phyloP scores from a whole-genome alignment of 2,329 filamentous ascomycete genomes.

The Mycosphaerella arachidis region DNA sequence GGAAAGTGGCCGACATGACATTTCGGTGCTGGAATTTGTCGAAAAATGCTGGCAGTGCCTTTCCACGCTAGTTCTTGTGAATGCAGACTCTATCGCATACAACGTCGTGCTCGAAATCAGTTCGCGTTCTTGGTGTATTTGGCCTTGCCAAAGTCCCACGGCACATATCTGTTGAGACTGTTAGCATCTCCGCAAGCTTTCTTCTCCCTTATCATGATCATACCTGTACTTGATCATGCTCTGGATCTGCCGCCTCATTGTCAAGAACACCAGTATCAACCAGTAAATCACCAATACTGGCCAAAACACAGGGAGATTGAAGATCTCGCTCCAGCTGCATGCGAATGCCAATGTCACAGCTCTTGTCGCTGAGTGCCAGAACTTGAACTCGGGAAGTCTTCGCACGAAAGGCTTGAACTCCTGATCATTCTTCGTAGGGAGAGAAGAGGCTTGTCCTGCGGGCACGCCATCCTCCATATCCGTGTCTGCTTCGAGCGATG shows the following conservation, averaged over 20 bases:
- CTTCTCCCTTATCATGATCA: conserved; percentile 42
- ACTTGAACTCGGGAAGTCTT: conserved; percentile 97
- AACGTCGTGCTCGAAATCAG: not conserved
- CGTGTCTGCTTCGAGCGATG: conserved; percentile 88
- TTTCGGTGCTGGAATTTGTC: not conserved
- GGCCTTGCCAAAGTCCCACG: conserved; percentile 39
- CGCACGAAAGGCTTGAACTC: conserved; percentile 98
- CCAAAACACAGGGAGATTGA: conserved; percentile 98
- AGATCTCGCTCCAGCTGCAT: conserved; percentile 90
- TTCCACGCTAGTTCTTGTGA: not conserved
- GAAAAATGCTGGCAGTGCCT: not conserved
- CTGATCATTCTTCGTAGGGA: conserved; percentile 93
- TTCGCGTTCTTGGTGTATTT: conserved; percentile 31
- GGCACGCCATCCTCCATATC: conserved; percentile 83
- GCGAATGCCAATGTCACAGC: conserved; percentile 77
- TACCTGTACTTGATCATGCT: conserved; percentile 99
- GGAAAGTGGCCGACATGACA: not conserved
- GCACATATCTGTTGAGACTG: conserved; percentile 31
- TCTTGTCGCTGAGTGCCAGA: conserved; percentile 94
- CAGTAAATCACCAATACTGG: conserved; percentile 97
- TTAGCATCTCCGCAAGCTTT: conserved; percentile 13
- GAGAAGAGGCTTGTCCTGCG: conserved; percentile 58
- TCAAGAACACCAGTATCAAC: conserved; percentile 92
- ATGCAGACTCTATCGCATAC: conserved; percentile 1
- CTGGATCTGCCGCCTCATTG: conserved; percentile 98